Evolutionary conservation across 75 land plant genomes (phyloP).

Genomic region (Pinus albicaulis): DNA sequence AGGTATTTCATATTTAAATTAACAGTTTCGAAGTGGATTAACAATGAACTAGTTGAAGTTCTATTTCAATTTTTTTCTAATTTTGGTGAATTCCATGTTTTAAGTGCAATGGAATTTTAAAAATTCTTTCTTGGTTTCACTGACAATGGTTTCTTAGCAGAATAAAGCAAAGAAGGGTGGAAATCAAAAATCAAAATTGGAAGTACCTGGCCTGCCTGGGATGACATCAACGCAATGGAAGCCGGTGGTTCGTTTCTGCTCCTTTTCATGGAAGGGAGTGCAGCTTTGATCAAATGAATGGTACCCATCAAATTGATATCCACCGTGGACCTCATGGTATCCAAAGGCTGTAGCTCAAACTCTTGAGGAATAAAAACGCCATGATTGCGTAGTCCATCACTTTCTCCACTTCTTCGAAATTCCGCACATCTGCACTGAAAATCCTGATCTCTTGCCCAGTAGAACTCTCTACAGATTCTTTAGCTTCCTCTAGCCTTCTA

Average conservation of each 20-base stretch:
- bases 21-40: too few relatives aligned
- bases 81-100: too few relatives aligned
- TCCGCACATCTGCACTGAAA: conserved; percentile 73
- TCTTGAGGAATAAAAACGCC: conserved; percentile 72
- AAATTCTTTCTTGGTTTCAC: too few relatives aligned
- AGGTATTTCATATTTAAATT: too few relatives aligned
- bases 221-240: too few relatives aligned
- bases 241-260: conserved; percentile 15
- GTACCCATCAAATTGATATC: conserved; percentile 25
- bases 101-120: too few relatives aligned
- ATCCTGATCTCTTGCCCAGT: conserved; percentile 1
- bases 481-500: conserved; percentile 23
- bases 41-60: too few relatives aligned
- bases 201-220: conserved; percentile 79
- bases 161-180: too few relatives aligned
- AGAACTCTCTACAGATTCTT: too few relatives aligned
- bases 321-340: conserved; percentile 52
- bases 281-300: conserved; percentile 3
- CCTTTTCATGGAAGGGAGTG: conserved; percentile 67
- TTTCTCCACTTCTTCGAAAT: conserved; percentile 36
- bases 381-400: conserved; percentile 68
- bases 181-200: not conserved
- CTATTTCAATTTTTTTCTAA: too few relatives aligned
- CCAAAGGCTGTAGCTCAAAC: conserved; percentile 51
- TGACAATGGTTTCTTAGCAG: too few relatives aligned